These are phyloP conservation scores for Arabidopsis lyrata DNA, from an alignment of 441 rosid species.

Conservation along the genomic window DNA sequence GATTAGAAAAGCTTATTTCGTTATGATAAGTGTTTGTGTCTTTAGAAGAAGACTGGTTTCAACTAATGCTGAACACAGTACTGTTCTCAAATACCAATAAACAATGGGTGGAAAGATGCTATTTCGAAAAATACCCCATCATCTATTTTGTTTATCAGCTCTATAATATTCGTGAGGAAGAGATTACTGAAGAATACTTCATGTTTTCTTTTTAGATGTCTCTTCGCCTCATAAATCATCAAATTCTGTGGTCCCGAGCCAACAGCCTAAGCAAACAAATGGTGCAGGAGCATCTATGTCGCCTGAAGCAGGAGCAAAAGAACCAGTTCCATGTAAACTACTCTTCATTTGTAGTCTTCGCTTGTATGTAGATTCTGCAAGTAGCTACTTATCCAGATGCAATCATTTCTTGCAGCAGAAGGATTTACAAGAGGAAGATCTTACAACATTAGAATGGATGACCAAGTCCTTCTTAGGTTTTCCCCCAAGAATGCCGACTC, in stretches of 20 bases:
- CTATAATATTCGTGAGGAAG: conserved; percentile 30
- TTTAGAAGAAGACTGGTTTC: conserved; percentile 28
- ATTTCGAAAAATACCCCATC: neutral
- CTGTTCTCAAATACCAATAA: neutral
- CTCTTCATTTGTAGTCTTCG: conserved; percentile 39
- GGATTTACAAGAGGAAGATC: conserved; percentile 95
- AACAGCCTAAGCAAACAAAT: conserved; percentile 57
- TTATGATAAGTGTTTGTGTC: conserved; percentile 18
- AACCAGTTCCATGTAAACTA: conserved; percentile 67
- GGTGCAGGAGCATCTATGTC: conserved; percentile 53
- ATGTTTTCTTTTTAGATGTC: conserved; percentile 48
- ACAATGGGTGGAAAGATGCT: conserved; percentile 18
- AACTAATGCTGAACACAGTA: neutral
- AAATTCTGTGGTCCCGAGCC: conserved; percentile 52
- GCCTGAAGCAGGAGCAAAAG: conserved; percentile 51
- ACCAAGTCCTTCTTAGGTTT: conserved; percentile 84
- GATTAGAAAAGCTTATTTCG: conserved; percentile 11
- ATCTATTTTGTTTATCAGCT: conserved; percentile 27
- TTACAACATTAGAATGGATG: conserved; percentile 95
- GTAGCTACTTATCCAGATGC: conserved; percentile 53
- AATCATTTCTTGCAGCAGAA: conserved; percentile 85
- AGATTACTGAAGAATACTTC: conserved; percentile 44
- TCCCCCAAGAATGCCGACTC: conserved; percentile 92
- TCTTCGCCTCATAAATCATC: conserved; percentile 51
- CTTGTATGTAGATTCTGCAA: conserved; percentile 27